Base-by-base conservation (phyloP, 1,284 basidiomycete species). In the Malassezia pachydermatis region DNA sequence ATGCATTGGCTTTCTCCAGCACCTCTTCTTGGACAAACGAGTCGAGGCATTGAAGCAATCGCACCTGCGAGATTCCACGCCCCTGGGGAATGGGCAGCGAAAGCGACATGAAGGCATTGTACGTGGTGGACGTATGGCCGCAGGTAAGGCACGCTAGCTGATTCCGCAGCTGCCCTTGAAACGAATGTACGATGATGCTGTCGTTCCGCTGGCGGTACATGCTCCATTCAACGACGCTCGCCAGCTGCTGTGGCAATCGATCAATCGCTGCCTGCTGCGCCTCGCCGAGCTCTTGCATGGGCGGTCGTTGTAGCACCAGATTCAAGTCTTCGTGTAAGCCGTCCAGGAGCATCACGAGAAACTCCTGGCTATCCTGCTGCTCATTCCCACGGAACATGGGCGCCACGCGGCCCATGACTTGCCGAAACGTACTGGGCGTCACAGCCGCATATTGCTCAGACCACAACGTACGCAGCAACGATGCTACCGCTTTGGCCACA, bases 1-100 rank as follows among this genome's bases (percentile, higher is more conserved):
- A 98, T 54, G 88, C 88, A 65, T 98, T 87, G 25, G 84, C 85
- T 67, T 86, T 87, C 63, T 95, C 89, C 69, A 98, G 78, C 4
- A 89, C 79, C 72, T 98, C 92, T 39, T 84, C 81, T 63, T 83
- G 82, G 54, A 95, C 87, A 71, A 96, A 92, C 3, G 84, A 81
- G 63, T 96, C 86, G 54, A 98, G 76, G 72, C 92, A 92, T 41
- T 83, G 79, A 45, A 83, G 77, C 34, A 98, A 75, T 2, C 83
- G 78, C 17, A 86, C 81, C 63, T 81, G 84, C n/a, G 77, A 76
- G 16, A 76, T 75, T 27, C 76, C 76, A 43, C 79, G 78, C 13
- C 77, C 76, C 13, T 78, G 45, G 9, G 66, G 64, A 11, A 71
- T 62, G 0, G 69, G 69, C 23, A 71, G 46, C 5, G 65, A 69